phyloP scores from a whole-genome alignment of 2,329 filamentous ascomycete genomes.

The Aspergillus aculeatinus region DNA sequence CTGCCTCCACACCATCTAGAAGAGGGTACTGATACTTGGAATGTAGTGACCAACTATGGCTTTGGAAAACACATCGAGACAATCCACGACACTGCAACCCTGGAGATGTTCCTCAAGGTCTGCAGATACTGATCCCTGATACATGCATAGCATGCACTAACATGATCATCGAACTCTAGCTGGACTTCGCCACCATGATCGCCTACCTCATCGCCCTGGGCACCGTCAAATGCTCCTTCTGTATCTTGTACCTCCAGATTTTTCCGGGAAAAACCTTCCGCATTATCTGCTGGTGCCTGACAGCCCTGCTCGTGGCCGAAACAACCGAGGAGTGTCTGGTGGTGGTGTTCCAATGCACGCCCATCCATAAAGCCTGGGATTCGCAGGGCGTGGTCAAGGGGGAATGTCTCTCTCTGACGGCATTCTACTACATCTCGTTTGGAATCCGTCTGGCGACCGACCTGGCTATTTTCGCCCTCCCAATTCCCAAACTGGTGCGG shows the following conservation, averaged over 20 bases:
- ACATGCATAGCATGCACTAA: background rate
- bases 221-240: conserved; percentile 27
- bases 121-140: background rate
- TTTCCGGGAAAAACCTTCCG: conserved; percentile 14
- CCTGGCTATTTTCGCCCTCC: conserved; percentile 14
- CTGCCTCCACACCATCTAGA: too few species aligned
- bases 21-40: background rate
- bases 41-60: conserved; percentile 18
- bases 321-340: conserved; percentile 71
- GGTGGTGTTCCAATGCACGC: conserved; percentile 41
- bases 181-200: conserved; percentile 14
- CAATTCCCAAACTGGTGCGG: conserved; percentile 14
- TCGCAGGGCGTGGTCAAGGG: conserved; percentile 4
- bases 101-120: conserved; percentile 8
- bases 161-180: background rate
- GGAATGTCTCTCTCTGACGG: conserved; percentile 12
- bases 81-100: background rate
- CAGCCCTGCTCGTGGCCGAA: conserved; percentile 55
- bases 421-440: conserved; percentile 18
- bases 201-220: conserved; percentile 29
- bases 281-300: conserved; percentile 9
- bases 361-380: conserved; percentile 16
- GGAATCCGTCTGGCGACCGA: conserved; percentile 16
- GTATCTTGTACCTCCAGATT: conserved; percentile 17
- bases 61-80: conserved; percentile 12